Base-by-base conservation (phyloP, 345 rosid species). In the Rhizophora apiculata region DNA sequence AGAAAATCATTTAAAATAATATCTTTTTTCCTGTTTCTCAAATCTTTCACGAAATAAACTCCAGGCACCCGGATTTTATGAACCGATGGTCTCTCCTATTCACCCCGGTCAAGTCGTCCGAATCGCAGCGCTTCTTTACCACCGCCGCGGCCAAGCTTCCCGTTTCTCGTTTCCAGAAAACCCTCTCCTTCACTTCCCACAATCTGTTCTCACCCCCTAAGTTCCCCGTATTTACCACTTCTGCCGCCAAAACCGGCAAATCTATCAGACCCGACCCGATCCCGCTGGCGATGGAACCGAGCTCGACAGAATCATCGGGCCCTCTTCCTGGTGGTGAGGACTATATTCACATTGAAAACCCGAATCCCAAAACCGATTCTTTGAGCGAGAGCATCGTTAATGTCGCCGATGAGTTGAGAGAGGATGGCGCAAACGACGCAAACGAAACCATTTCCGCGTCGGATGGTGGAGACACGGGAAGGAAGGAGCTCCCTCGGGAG, bases 311-410 rank as follows among this genome's bases (percentile, higher is more conserved):
- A 61, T 58, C 68, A n/a, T 51, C 52, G 65, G 49, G 49, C 9
- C 60, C 76, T 29, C 87, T 67, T 53, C 37, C 80, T 43, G 57
- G 60, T 1, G 75, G 72, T 2, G 96, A 89, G 62, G 97, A 92
- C 69, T 93, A 83, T 71, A 82, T 93, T 75, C 91, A 88, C 82
- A 80, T 93, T 75, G 98, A 90, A 32, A 86, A 77, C 53, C 91
- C 95, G 16, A 78, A 64, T 54, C 84, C 85, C 19, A 64, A 72
- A 58, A 81, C 68, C 13, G 83, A 80, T 63, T 67, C 77, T 3
- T 79, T 90, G 68, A 79, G 96, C 70, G 96, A 86, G 79, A 93
- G 96, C 83, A 83, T 88, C 65, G 92, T 89, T 62, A 80, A 81
- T 64, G 93, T 86, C 62, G 86, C 81, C 36, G 81, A 74, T 36